Evolutionary conservation across 1,284 basidiomycete genomes (phyloP), one percentile per base, ranked within the genome.

Genomic region (Puccinia brachypodii): DNA sequence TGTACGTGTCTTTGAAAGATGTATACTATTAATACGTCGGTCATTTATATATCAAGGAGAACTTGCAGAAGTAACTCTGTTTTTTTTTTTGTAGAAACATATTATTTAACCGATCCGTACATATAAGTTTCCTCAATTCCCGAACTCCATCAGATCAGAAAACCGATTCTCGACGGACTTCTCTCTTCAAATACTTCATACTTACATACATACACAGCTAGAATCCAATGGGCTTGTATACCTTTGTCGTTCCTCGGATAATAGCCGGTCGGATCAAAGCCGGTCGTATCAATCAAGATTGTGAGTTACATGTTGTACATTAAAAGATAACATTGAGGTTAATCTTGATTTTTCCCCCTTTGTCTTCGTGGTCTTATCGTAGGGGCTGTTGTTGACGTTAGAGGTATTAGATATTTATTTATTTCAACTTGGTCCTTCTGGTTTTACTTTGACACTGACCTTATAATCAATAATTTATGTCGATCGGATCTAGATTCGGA

Each of bases 351-450:
- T n/a, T 42, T 42, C 9, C 33, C 36, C n/a, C 25, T 50, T 58
- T n/a, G n/a, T 58, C 56, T 16, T 36, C 60, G 33, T 33, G 38
- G 11, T 4, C 7, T 6, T 64, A 2, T 64, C 19, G 16, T 13
- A 77, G 75, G 75, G 75, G 76, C 64, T 6, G 76, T 78, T 40
- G 76, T 78, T 11, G 76, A 78, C 64, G 76, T 78, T 28, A 69
- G 76, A 78, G 76, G 76, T 78, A 69, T n/a, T 31, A 42, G 19
- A 76, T 58, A 31, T 14, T 60, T 33, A 25, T 28, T 33, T 28
- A 16, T 19, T 50, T 19, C 22, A 3, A 11, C 7, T 19, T 50
- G n/a, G 31, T 50, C 31, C 25, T 31, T 14, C 22, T 40, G 58
- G 14, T 13, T 9, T 22, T 76, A 7, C 64, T 38, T n/a, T 60